phyloP scores from a whole-genome alignment of 176 grass and related monocot species.

The Carex myosuroides region DNA sequence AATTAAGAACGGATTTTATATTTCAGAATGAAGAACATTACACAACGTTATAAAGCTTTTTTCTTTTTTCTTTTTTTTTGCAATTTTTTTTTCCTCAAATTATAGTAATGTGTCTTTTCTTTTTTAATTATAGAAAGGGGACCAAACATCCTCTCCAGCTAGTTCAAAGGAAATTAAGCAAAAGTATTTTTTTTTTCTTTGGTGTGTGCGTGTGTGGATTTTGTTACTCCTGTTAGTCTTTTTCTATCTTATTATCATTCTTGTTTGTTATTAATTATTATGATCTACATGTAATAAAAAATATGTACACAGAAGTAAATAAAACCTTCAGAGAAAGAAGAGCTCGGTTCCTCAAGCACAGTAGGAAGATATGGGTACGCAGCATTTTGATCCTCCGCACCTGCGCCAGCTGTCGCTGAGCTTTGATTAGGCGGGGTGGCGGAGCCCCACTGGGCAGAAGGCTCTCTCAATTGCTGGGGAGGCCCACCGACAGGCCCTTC shows the following conservation, averaged over 20 bases:
- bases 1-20: background rate
- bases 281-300: background rate
- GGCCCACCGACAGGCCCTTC: slow-evolving; percentile 23
- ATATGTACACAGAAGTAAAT: background rate
- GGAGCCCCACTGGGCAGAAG: slow-evolving; percentile 51
- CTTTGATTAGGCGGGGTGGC: slow-evolving; percentile 40
- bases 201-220: background rate
- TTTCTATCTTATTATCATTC: background rate
- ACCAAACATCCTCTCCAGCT: background rate
- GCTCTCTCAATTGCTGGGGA: slow-evolving; percentile 36
- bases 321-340: slow-evolving; percentile 91
- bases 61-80: background rate
- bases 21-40: slow-evolving; percentile 12
- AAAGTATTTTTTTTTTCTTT: background rate
- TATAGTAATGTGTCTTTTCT: background rate
- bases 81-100: background rate
- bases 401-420: slow-evolving; percentile 21
- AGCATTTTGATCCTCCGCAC: slow-evolving; percentile 46
- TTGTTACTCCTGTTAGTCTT: background rate
- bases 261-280: background rate
- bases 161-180: background rate
- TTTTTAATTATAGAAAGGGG: background rate
- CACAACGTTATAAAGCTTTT: background rate
- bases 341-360: slow-evolving; percentile 72
- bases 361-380: slow-evolving; percentile 78